Evolutionary conservation across 2,329 filamentous ascomycete genomes (phyloP).

Genomic region (Colletotrichum aenigma): DNA sequence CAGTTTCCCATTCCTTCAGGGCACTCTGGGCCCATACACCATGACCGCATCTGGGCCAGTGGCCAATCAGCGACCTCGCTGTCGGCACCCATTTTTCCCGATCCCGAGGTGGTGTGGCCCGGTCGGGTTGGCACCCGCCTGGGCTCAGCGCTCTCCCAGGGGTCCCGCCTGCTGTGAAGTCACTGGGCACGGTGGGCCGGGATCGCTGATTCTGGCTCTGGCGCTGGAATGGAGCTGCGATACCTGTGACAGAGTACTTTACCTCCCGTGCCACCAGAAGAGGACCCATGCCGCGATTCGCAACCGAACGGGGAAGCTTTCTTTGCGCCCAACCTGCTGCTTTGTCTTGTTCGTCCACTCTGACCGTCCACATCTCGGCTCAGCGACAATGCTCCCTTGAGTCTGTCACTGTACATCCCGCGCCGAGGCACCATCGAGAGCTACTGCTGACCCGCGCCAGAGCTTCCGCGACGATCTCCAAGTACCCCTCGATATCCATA

Average conservation of each 20-base stretch:
- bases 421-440: not conserved
- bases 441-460: not conserved
- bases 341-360: not conserved
- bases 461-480: conserved; percentile 4
- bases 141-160: not conserved
- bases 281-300: not conserved
- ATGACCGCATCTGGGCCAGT: not conserved
- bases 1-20: not conserved
- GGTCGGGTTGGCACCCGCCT: not conserved
- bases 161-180: not conserved
- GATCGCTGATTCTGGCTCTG: conserved; percentile 1
- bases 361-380: not conserved
- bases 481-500: not conserved
- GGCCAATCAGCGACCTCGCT: conserved; percentile 5
- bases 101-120: not conserved
- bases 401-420: not conserved
- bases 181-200: conserved; percentile 2
- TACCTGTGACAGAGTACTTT: conserved; percentile 3
- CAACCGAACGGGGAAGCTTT: not conserved
- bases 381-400: conserved; percentile 5
- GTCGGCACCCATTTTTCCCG: conserved; percentile 1
- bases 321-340: not conserved
- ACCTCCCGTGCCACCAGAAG: not conserved
- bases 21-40: not conserved
- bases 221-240: conserved; percentile 3